Evolutionary conservation across 306 rosid genomes (phyloP).

Genomic region (Purshia tridentata): DNA sequence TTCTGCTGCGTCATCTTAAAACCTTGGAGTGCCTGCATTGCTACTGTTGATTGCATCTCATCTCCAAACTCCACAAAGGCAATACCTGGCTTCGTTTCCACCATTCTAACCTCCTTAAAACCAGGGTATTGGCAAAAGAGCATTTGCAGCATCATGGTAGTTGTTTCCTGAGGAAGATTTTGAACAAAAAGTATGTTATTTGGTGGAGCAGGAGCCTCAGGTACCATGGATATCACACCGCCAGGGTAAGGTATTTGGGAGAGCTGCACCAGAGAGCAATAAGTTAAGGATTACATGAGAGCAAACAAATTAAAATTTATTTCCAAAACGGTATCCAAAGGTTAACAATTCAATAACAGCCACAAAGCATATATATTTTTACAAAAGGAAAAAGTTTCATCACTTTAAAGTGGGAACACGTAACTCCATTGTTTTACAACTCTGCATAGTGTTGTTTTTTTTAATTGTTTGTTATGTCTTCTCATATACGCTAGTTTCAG

Average conservation of each 20-base stretch:
- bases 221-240: slow-evolving; percentile 70
- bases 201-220: slow-evolving; percentile 99
- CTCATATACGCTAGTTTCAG: background rate
- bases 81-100: slow-evolving; percentile 94
- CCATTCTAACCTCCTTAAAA: slow-evolving; percentile 98
- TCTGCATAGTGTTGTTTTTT: background rate
- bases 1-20: slow-evolving; percentile 93
- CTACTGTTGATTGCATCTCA: slow-evolving; percentile 84
- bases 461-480: background rate
- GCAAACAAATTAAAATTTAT: background rate
- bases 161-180: slow-evolving; percentile 86
- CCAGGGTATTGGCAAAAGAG: slow-evolving; percentile 89
- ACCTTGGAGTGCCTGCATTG: slow-evolving; percentile 91
- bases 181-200: slow-evolving; percentile 90
- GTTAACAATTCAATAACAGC: background rate
- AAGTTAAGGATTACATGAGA: slow-evolving; percentile 17
- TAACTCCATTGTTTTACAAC: background rate
- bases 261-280: slow-evolving; percentile 32
- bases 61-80: slow-evolving; percentile 94
- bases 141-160: slow-evolving; percentile 98
- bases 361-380: background rate
- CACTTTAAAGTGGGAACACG: background rate
- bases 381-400: background rate
- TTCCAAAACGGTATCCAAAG: background rate
- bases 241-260: slow-evolving; percentile 85